phyloP scores from a whole-genome alignment of 495 filamentous ascomycete genomes.

The Talaromyces trachyspermus region DNA sequence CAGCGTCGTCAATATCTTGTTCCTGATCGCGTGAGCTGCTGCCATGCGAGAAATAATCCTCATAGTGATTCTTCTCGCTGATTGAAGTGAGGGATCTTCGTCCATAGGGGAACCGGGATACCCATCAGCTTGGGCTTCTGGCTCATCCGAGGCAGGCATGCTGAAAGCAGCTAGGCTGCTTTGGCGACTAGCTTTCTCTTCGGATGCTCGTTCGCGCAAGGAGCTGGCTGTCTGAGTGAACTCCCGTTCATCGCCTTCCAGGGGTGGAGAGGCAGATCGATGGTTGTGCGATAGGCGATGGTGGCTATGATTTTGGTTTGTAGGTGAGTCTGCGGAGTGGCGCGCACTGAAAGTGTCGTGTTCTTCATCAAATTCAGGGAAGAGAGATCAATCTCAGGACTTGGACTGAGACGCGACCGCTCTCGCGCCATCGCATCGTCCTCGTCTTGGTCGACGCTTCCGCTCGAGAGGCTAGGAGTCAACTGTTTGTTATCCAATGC shows the following conservation, averaged over 20 bases:
- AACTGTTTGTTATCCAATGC: slow-evolving; percentile 47
- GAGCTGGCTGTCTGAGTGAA: slow-evolving; percentile 90
- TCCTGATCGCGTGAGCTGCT: slow-evolving; percentile 16
- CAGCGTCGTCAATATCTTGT: slow-evolving; percentile 29
- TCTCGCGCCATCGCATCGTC: slow-evolving; percentile 63
- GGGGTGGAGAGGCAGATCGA: slow-evolving; percentile 70
- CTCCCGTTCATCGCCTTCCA: slow-evolving; percentile 93
- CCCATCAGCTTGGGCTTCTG: slow-evolving; percentile 24
- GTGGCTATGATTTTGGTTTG: slow-evolving; percentile 12
- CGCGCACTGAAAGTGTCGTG: slow-evolving; percentile 41
- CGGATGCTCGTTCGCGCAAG: slow-evolving; percentile 67
- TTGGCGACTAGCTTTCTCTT: slow-evolving; percentile 39
- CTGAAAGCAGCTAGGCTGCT: slow-evolving; percentile 25
- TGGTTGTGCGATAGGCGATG: slow-evolving; percentile 51
- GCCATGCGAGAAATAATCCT: slow-evolving; percentile 37
- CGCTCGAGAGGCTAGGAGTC: slow-evolving; percentile 80
- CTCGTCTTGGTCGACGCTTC: slow-evolving; percentile 47
- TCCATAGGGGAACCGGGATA: slow-evolving; percentile 29
- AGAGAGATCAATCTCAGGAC: slow-evolving; percentile 88
- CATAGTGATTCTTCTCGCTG: slow-evolving; percentile 26
- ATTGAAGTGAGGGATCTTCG: slow-evolving; percentile 25
- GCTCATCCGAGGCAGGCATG: slow-evolving; percentile 27
- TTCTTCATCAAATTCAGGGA: slow-evolving; percentile 79
- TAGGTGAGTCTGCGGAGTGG: slow-evolving; percentile 29
- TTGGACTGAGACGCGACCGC: slow-evolving; percentile 72